Evolutionary conservation across 139 green algal species (phyloP).

Genomic region (Coelastrella sp.): DNA sequence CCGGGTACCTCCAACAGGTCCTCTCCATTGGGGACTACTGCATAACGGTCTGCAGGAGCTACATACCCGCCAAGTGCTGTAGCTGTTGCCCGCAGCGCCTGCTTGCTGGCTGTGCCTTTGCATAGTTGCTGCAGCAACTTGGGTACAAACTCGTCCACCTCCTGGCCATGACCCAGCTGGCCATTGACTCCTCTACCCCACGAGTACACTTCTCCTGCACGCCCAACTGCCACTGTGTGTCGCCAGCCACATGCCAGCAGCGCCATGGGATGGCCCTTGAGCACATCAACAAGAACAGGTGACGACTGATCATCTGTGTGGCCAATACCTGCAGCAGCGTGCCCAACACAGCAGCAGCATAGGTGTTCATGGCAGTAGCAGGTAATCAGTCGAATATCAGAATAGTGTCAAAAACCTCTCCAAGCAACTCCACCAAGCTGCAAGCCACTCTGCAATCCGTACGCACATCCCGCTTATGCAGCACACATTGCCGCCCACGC

Average conservation of each 20-base stretch:
- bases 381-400: not conserved
- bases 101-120: conserved; percentile 47
- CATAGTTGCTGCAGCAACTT: conserved; percentile 50
- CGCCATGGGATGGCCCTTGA: conserved; percentile 54
- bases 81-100: conserved; percentile 40
- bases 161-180: conserved; percentile 77
- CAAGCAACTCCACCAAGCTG: too few species aligned
- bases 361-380: not conserved
- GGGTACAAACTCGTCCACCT: conserved; percentile 55
- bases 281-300: conserved; percentile 57
- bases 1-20: not conserved
- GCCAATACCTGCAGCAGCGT: conserved; percentile 55
- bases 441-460: too few species aligned
- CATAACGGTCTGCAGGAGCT: conserved; percentile 65
- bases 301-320: conserved; percentile 61
- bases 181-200: conserved; percentile 90
- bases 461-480: too few species aligned
- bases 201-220: conserved; percentile 70
- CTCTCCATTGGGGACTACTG: conserved; percentile 54
- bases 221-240: conserved; percentile 80
- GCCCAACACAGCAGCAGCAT: not conserved
- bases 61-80: conserved; percentile 50
- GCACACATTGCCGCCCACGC: too few species aligned
- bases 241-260: conserved; percentile 88
- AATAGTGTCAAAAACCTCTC: not conserved